A percentile compares a stretch with the other conserved stretches of the same genome.
phyloP scores from a whole-genome alignment of 306 rosid genomes.

The Purshia tridentata region DNA sequence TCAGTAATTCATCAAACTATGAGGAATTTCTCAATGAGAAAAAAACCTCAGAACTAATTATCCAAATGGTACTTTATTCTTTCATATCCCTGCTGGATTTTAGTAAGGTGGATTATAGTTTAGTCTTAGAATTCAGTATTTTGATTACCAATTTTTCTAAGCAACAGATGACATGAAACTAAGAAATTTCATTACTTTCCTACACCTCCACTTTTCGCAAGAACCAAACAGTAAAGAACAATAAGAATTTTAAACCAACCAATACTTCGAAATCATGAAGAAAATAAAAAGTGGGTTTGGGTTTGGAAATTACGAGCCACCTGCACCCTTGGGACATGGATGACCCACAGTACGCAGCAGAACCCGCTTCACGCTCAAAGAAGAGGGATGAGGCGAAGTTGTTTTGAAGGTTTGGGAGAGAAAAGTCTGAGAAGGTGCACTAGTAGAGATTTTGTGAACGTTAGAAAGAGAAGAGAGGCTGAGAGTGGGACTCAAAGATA shows the following conservation, averaged over 20 bases:
- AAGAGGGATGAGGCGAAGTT: constrained; percentile 13
- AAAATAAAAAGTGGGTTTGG: constrained; percentile 9
- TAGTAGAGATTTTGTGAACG: constrained; percentile 14
- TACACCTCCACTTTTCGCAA: background rate
- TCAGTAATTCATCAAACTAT: no score
- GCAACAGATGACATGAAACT: no score
- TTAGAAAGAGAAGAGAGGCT: constrained; percentile 26
- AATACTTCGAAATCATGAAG: background rate
- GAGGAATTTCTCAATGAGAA: no score
- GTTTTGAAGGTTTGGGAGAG: constrained; percentile 31
- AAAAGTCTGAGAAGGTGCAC: constrained; percentile 13
- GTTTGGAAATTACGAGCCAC: constrained; percentile 26
- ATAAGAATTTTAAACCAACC: background rate
- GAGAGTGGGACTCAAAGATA: constrained; percentile 19
- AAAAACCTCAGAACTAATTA: no score
- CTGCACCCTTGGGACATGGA: constrained; percentile 33
- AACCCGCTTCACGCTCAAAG: constrained; percentile 24
- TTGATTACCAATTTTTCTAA: background rate
- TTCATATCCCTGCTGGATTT: background rate
- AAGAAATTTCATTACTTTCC: background rate
- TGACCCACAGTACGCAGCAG: constrained; percentile 5
- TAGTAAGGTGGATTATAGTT: no score
- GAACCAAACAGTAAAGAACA: background rate
- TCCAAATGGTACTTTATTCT: no score
- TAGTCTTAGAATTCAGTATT: background rate